Base-by-base conservation (phyloP, 2,329 filamentous ascomycete species). In the Trichoderma atrobrunneum region DNA sequence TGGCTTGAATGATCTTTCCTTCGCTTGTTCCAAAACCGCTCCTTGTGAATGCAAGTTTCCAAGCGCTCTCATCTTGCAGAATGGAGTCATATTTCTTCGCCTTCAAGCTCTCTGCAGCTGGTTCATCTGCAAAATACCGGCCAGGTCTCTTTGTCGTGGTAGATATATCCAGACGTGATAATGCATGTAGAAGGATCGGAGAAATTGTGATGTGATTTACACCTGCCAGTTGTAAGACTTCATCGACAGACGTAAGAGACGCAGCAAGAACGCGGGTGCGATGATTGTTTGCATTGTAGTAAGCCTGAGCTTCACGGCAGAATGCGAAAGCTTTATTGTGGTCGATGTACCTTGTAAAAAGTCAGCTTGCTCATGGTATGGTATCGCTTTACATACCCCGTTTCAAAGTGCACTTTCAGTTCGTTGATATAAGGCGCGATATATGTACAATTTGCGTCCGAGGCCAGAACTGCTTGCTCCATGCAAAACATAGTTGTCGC, bases 371-470 rank as follows among this genome's bases (percentile, higher is more conserved):
- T 32, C n/a, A 30, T 36, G 21, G 4, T 36, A 48, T 24, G 24
- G 77, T 80, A 32, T 32, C 21, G 14, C 11, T 24, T 51, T 14
- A 34, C 56, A 75, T 77, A 87, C 84, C 79, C 81, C 14, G 81
- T 76, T 56, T 88, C 86, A 71, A 90, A 88, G 75, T 91, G 89
- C 6, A 90, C 89, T 74, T 86, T 87, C 54, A 92, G 80, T 74
- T 91, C 89, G 76, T 91, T 91, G 34, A 91, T 87, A 73, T 91
- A 92, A 0, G 90, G 90, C 0, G 89, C 88, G 57, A 92, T 87
- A 75, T 91, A 91, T 0, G 85, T 85, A 75, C 89, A 91, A 5
- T 85, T 83, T 0, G 85, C 87, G 64, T 89, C 85, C 1, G 84
- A 86, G 0, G 90, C 89, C 1, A 90, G 80, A 1, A 83, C 82